phyloP scores from a whole-genome alignment of 345 rosid species.

The Dimocarpus longan region DNA sequence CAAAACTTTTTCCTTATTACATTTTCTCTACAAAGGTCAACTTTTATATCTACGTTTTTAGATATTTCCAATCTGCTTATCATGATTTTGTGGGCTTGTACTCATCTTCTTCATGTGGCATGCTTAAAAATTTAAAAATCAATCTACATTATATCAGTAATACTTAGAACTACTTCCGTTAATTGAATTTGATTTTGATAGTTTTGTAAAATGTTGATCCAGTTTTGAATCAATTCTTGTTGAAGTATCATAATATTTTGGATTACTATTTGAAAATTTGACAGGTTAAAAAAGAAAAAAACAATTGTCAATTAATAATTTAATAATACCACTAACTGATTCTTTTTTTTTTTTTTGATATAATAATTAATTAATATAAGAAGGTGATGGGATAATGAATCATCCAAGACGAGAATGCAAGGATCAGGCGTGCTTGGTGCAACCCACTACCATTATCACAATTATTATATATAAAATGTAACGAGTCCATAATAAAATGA shows the following conservation, averaged over 20 bases:
- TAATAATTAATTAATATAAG: background rate
- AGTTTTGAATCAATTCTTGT: too few species aligned
- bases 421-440: conserved; percentile 38
- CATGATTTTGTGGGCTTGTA: background rate
- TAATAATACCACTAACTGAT: background rate
- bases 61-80: conserved; percentile 5
- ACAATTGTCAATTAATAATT: background rate
- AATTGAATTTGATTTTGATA: too few species aligned
- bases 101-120: background rate
- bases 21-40: conserved; percentile 13
- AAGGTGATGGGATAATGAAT: conserved; percentile 7
- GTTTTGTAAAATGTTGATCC: too few species aligned
- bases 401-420: conserved; percentile 1
- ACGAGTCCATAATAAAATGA: background rate
- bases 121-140: too few species aligned
- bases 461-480: background rate
- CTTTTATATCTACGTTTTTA: background rate
- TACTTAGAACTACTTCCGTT: too few species aligned
- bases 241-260: too few species aligned
- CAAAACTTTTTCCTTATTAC: conserved; percentile 13
- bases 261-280: too few species aligned
- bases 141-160: too few species aligned
- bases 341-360: background rate
- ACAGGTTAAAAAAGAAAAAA: background rate
- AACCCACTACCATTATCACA: conserved; percentile 16